Evolutionary conservation across 768 basidiomycete species (phyloP).

Genomic region (Mycena indigotica): DNA sequence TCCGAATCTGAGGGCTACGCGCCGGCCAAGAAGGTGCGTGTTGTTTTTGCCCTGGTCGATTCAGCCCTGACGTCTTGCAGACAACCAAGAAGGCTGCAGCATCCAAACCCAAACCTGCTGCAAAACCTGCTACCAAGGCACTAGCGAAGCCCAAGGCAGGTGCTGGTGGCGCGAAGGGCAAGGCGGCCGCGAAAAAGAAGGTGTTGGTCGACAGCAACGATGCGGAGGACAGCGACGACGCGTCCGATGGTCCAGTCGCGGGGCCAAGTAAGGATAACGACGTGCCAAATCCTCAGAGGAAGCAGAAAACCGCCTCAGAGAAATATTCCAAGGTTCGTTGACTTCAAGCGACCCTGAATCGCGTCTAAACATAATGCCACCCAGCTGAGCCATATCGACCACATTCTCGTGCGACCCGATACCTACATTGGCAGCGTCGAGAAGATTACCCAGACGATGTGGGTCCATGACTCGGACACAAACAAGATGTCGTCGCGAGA

Average conservation of each 20-base stretch:
- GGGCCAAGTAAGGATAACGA: constrained; percentile 29
- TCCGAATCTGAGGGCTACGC: constrained; percentile 24
- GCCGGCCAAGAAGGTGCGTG: constrained; percentile 58
- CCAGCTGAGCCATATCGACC: constrained; percentile 92
- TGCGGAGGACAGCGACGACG: constrained; percentile 49
- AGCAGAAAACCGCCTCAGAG: constrained; percentile 89
- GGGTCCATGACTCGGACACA: constrained; percentile 86
- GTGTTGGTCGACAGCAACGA: constrained; percentile 67
- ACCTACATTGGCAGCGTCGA: constrained; percentile 98
- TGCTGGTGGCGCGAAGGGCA: constrained; percentile 48
- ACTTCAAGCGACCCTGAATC: background rate
- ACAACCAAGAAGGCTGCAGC: constrained; percentile 18
- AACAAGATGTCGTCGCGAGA: constrained; percentile 85
- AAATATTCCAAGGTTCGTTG: constrained; percentile 81
- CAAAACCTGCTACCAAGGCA: constrained; percentile 32
- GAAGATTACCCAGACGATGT: constrained; percentile 82
- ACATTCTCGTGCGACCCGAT: constrained; percentile 89
- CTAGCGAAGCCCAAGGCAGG: constrained; percentile 44
- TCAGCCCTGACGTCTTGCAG: constrained; percentile 12
- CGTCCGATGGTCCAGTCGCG: constrained; percentile 39
- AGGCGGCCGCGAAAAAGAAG: constrained; percentile 67
- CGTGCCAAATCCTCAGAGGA: constrained; percentile 35
- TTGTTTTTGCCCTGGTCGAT: constrained; percentile 8
- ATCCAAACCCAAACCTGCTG: constrained; percentile 28
- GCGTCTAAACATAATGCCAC: constrained; percentile 11